Evolutionary conservation across 768 basidiomycete species (phyloP).

Genomic region (Auricularia cornea): DNA sequence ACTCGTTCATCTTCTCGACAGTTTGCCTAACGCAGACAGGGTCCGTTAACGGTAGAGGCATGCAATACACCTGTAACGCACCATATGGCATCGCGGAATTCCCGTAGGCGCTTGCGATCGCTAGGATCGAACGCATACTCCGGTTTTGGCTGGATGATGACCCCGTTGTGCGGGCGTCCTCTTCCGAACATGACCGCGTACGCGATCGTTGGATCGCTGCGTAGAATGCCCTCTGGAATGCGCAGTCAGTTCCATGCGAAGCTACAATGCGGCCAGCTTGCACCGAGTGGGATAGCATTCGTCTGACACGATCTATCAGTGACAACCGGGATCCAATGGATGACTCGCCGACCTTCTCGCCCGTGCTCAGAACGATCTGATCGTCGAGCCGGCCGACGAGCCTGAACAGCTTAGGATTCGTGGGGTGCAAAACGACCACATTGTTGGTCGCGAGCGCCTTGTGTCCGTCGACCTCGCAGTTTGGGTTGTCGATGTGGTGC

Average conservation of each 20-base stretch:
- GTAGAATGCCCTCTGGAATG: conserved; percentile 23
- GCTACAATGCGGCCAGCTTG: no score
- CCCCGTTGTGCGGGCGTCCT: conserved; percentile 26
- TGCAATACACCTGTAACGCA: conserved; percentile 12
- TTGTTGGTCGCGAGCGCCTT: conserved; percentile 15
- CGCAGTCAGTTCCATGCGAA: neutral
- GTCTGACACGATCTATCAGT: no score
- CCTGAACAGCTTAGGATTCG: conserved; percentile 22
- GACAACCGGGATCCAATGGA: no score
- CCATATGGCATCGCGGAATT: conserved; percentile 19
- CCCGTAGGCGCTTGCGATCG: conserved; percentile 16
- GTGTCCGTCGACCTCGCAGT: conserved; percentile 2
- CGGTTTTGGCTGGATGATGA: conserved; percentile 6
- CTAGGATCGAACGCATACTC: neutral
- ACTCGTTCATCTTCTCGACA: neutral
- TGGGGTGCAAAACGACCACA: conserved; percentile 26
- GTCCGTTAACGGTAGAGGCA: conserved; percentile 23
- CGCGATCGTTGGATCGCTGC: conserved; percentile 30
- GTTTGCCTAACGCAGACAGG: no score
- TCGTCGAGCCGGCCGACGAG: conserved; percentile 34
- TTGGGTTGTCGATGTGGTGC: conserved; percentile 2
- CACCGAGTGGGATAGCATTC: neutral
- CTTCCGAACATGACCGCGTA: conserved; percentile 32
- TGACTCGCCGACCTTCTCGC: conserved; percentile 37
- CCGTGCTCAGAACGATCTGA: conserved; percentile 34